These are phyloP conservation scores for Vitis vinifera DNA, from an alignment of 164 flowering plant genomes.

Conservation along the genomic window ASM3070453v1 NC_081810.1:7115501-7116000, in stretches of 20 bases:
- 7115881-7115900: neutral
- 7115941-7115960: slow-evolving; percentile 81
- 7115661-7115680: too few species aligned
- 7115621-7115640: too few species aligned
- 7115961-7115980: slow-evolving; percentile 50
- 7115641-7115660: neutral
- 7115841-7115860: neutral
- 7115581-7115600: too few species aligned
- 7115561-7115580: slow-evolving; percentile 49
- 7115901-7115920: neutral
- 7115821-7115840: slow-evolving; percentile 55
- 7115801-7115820: slow-evolving; percentile 81
- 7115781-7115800: slow-evolving; percentile 72
- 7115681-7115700: neutral
- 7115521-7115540: slow-evolving; percentile 62
- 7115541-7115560: slow-evolving; percentile 82
- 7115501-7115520: slow-evolving; percentile 61
- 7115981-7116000: neutral
- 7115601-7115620: too few species aligned
- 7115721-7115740: slow-evolving; percentile 55
- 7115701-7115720: neutral
- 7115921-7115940: slow-evolving; percentile 32
- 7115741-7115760: slow-evolving; percentile 74
- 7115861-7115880: neutral
- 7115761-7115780: slow-evolving; percentile 61